phyloP scores from a whole-genome alignment of 1,284 basidiomycete species.

The Malassezia sp. region DNA sequence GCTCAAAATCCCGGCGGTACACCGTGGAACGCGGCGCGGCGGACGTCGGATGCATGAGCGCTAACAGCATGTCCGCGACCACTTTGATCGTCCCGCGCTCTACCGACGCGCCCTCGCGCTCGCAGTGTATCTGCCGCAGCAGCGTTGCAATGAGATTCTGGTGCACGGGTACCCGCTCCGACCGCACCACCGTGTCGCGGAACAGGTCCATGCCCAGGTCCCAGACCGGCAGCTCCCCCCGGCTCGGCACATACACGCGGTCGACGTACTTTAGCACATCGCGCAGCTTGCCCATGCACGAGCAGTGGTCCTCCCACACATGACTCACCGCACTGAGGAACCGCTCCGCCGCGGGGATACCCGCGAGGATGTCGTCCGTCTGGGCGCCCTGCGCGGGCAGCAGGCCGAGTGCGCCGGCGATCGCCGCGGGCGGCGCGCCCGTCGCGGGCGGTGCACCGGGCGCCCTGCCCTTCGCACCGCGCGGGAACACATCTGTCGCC shows the following conservation, averaged over 20 bases:
- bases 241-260: slow-evolving; percentile 39
- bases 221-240: slow-evolving; percentile 54
- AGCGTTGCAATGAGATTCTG: slow-evolving; percentile 70
- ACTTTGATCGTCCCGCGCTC: slow-evolving; percentile 77
- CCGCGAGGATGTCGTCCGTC: slow-evolving; percentile 31
- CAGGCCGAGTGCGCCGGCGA: slow-evolving; percentile 6
- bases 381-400: slow-evolving; percentile 25
- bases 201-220: slow-evolving; percentile 77
- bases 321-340: slow-evolving; percentile 70
- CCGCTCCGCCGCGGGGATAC: slow-evolving; percentile 60
- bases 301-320: slow-evolving; percentile 88
- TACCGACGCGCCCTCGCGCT: slow-evolving; percentile 80
- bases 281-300: slow-evolving; percentile 76
- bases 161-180: slow-evolving; percentile 58
- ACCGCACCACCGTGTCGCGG: slow-evolving; percentile 63
- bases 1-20: slow-evolving; percentile 77
- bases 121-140: slow-evolving; percentile 74
- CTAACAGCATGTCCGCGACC: slow-evolving; percentile 73
- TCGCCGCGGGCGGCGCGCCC: background rate
- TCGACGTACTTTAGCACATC: slow-evolving; percentile 88
- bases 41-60: slow-evolving; percentile 51
- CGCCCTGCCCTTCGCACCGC: slow-evolving; percentile 15
- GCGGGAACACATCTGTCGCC: slow-evolving; percentile 14
- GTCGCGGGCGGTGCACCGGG: no score
- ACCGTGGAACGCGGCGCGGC: slow-evolving; percentile 51